phyloP scores from a whole-genome alignment of 805 yeast species.

The Candida yuanshanica region DNA sequence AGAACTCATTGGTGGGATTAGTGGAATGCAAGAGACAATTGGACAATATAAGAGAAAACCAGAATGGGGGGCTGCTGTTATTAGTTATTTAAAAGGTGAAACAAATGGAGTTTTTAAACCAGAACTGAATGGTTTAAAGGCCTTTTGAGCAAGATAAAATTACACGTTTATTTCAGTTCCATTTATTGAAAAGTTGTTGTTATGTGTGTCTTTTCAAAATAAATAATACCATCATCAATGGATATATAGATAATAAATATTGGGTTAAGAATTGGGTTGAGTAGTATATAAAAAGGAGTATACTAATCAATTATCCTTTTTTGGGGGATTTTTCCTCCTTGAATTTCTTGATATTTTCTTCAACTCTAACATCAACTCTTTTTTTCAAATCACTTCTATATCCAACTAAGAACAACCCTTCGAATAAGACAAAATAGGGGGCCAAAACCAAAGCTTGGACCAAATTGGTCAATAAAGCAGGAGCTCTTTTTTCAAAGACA shows the following conservation, averaged over 20 bases:
- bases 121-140: constrained; percentile 10
- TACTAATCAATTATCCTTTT: neutral
- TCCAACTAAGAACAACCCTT: constrained; percentile 66
- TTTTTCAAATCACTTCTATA: constrained; percentile 40
- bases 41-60: constrained; percentile 57
- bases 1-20: constrained; percentile 58
- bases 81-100: constrained; percentile 33
- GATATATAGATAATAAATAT: too few relatives aligned
- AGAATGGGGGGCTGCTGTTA: constrained; percentile 68
- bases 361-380: constrained; percentile 30
- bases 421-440: constrained; percentile 83
- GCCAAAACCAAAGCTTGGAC: constrained; percentile 85
- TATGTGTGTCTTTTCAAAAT: too few relatives aligned
- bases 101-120: constrained; percentile 28
- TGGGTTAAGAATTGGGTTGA: too few relatives aligned
- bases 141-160: too few relatives aligned
- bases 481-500: constrained; percentile 71
- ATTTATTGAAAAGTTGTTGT: too few relatives aligned
- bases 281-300: too few relatives aligned
- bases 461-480: constrained; percentile 80
- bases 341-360: constrained; percentile 23
- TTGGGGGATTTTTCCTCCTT: constrained; percentile 4
- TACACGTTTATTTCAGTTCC: too few relatives aligned
- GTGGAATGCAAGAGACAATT: constrained; percentile 53
- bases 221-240: too few relatives aligned